These are phyloP conservation scores for Vitis hybrid DNA, from an alignment of 177 flowering plant species.

Conservation along the genomic window DNA sequence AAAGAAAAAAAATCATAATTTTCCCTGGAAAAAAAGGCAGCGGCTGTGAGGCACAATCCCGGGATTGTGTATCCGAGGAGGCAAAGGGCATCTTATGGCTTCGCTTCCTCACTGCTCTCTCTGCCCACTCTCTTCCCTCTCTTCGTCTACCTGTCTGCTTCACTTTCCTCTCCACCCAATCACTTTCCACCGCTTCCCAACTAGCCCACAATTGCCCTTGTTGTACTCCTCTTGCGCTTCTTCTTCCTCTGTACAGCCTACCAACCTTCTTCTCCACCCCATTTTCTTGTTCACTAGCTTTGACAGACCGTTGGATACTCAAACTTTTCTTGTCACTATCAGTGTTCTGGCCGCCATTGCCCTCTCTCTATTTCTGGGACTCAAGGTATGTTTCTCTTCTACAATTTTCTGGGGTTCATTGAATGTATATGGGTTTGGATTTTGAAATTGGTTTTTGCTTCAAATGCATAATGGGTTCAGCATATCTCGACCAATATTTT, in stretches of 20 bases:
- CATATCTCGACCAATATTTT: background rate
- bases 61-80: too few relatives aligned
- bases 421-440: background rate
- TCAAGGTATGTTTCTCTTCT: slow-evolving; percentile 51
- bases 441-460: background rate
- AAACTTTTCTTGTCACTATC: slow-evolving; percentile 60
- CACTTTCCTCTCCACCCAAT: background rate
- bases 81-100: slow-evolving; percentile 14
- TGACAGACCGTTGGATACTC: slow-evolving; percentile 66
- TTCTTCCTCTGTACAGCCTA: slow-evolving; percentile 10
- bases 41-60: too few relatives aligned
- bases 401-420: background rate
- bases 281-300: slow-evolving; percentile 42
- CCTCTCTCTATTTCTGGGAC: slow-evolving; percentile 82
- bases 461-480: background rate
- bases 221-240: slow-evolving; percentile 1
- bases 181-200: slow-evolving; percentile 4
- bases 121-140: slow-evolving; percentile 16
- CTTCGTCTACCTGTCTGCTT: slow-evolving; percentile 16
- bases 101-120: slow-evolving; percentile 28
- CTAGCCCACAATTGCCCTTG: slow-evolving; percentile 12
- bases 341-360: slow-evolving; percentile 81
- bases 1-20: too few relatives aligned
- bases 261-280: slow-evolving; percentile 40
- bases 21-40: too few relatives aligned